Percentiles rank a stretch among this genome's conserved stretches.
phyloP scores from a whole-genome alignment of 1,139 yeast species.

The Yamadazyma dendronema region DNA sequence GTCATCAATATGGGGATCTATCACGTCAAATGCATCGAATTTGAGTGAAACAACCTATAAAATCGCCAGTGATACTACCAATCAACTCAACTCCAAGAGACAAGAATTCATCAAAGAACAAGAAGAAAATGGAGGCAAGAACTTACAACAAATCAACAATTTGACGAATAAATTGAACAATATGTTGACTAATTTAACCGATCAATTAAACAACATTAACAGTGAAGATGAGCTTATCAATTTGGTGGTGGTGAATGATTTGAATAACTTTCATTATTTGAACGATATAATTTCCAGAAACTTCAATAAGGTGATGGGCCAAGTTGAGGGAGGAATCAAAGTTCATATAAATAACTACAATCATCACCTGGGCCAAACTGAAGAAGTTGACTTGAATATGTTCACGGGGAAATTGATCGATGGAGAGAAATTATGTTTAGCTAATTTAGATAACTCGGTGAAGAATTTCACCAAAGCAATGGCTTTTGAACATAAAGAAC shows the following conservation, averaged over 20 bases:
- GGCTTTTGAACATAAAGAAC: constrained; percentile 24
- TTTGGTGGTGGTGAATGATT: constrained; percentile 67
- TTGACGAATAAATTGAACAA: constrained; percentile 35
- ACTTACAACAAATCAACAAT: constrained; percentile 20
- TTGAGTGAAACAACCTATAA: constrained; percentile 44
- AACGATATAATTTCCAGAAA: constrained; percentile 63
- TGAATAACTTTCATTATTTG: constrained; percentile 66
- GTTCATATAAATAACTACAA: constrained; percentile 54
- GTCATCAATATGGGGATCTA: constrained; percentile 64
- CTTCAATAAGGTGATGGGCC: constrained; percentile 81
- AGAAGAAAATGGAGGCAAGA: constrained; percentile 25
- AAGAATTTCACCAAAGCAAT: constrained; percentile 38
- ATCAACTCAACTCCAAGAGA: constrained; percentile 42
- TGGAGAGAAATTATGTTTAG: constrained; percentile 87
- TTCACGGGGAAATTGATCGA: constrained; percentile 77
- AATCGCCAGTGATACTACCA: constrained; percentile 42
- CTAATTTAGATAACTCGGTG: constrained; percentile 76
- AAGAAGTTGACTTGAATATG: constrained; percentile 53
- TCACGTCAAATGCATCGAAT: constrained; percentile 43
- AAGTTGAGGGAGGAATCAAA: constrained; percentile 86
- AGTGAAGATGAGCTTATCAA: constrained; percentile 57
- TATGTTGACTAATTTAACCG: constrained; percentile 37
- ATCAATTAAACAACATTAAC: constrained; percentile 54
- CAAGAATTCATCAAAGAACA: constrained; percentile 34
- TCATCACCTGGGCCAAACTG: constrained; percentile 27